Conservation (phyloP, 1,284 basidiomycete genomes). For the Prillingera fragicola region DNA sequence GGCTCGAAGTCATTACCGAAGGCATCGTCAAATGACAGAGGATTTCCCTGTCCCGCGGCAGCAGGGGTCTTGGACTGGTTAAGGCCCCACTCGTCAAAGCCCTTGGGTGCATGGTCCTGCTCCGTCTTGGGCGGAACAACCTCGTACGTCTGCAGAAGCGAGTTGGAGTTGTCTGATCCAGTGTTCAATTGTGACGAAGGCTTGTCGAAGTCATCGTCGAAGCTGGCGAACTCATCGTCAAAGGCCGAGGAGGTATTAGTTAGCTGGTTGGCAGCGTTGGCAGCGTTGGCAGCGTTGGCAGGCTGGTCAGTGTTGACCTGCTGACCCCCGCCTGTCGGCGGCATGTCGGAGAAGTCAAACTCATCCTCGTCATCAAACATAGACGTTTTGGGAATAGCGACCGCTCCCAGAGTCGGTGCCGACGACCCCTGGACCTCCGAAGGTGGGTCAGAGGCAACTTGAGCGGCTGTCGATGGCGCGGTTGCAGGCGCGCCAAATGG, state of each 20-base stretch:
- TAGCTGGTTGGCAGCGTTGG: neutral
- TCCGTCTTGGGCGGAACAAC: conserved; percentile 28
- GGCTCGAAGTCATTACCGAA: conserved; percentile 49
- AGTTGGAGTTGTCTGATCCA: conserved; percentile 22
- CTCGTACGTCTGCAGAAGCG: conserved; percentile 33
- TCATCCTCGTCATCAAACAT: conserved; percentile 79
- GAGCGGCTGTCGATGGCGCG: neutral
- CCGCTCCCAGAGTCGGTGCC: too few species aligned
- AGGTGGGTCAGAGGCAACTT: too few species aligned
- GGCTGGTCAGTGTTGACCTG: conserved; percentile 16
- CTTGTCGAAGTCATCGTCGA: conserved; percentile 51
- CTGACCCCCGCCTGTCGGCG: conserved; percentile 44
- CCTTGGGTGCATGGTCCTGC: conserved; percentile 4
- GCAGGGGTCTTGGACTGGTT: conserved; percentile 1
- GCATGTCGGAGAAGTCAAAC: conserved; percentile 67
- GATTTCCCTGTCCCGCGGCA: conserved; percentile 10
- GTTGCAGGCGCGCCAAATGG: conserved; percentile 4
- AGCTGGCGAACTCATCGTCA: conserved; percentile 48
- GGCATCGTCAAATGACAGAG: conserved; percentile 54
- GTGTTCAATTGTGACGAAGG: conserved; percentile 17
- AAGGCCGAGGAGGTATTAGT: conserved; percentile 21
- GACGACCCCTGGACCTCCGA: too few species aligned
- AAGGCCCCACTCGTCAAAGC: conserved; percentile 27
- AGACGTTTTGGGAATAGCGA: conserved; percentile 15
- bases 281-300: too few species aligned